Base-by-base conservation (phyloP, 805 yeast species). In the Wickerhamiella parazyma region DNA sequence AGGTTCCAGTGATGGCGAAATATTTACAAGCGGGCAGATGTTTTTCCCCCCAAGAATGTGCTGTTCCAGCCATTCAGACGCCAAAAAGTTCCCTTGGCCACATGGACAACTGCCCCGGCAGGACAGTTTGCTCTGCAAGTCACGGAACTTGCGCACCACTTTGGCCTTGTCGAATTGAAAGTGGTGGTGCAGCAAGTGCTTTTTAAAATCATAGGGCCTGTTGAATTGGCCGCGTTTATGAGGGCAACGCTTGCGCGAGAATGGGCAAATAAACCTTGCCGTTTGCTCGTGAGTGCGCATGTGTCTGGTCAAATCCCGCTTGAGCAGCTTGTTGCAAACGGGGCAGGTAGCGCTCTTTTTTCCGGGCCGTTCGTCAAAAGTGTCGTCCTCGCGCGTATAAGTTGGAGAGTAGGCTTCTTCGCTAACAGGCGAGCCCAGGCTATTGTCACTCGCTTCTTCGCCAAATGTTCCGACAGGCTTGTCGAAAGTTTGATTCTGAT, bases 131-230 rank as follows among this genome's bases (percentile, higher is more conserved):
- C 73, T 78, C 41, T 65, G 66, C 45, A 77, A 58, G 45, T 72
- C 74, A 46, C 71, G 72, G 44, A 67, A 57, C 34, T 64, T 63
- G 41, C 67, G 67, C 9, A 67, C 66, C 29, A 59, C 54, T 4
- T 63, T 62, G 11, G 51, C 50, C 45, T 72, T 64, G 49, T 73
- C 77, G 54, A 75, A 76, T 38, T 55, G 56, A 54, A 77, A 77
- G 50, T 77, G 84, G 42, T 70, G 63, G 54, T 76, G 78, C 33
- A 77, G 59, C 43, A 77, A 57, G 54, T 77, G 84, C 53, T 77
- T 77, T 54, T 77, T 77, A 63, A 65, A 75, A 55, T 77, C 84
- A 55, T 77, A 77, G 5, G 79, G 80, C 39, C 84, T 63, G 59
- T 77, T 77, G 62, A 77, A 77, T 52, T 65, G 72, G 22, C 80